A percentile compares a stretch with the other conserved stretches of the same genome.
Conservation (phyloP, 2,329 filamentous ascomycete species). For the Ambrosiella xylebori region DNA sequence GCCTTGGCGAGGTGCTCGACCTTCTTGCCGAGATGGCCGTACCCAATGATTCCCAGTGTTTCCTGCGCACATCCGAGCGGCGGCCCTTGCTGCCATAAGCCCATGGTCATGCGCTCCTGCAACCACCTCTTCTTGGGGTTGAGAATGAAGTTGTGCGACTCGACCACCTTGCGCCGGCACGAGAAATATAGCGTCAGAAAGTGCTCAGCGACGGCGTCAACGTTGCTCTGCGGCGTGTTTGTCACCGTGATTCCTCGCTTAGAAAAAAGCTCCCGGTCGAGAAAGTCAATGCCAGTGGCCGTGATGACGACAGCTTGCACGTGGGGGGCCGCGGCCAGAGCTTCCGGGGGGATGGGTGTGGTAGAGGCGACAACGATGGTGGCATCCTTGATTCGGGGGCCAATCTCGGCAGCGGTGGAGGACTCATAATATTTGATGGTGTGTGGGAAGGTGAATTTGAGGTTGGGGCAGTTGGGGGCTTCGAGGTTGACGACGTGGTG, state of each 20-base stretch:
- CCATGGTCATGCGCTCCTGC: slow-evolving; percentile 3
- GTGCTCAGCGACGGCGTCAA: slow-evolving; percentile 7
- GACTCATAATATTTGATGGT: slow-evolving; percentile 5
- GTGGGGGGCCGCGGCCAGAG: slow-evolving; percentile 1
- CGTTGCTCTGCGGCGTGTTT: slow-evolving; percentile 11
- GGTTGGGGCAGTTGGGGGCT: slow-evolving; percentile 3
- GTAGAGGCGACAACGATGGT: slow-evolving; percentile 11
- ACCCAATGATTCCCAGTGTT: slow-evolving; percentile 17
- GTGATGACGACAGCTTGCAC: slow-evolving; percentile 7
- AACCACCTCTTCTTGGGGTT: neutral
- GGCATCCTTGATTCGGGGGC: slow-evolving; percentile 7
- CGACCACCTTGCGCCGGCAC: slow-evolving; percentile 5
- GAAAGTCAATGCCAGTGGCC: slow-evolving; percentile 9
- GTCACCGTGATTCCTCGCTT: slow-evolving; percentile 7
- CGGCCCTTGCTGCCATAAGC: slow-evolving; percentile 11
- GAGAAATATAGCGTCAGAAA: slow-evolving; percentile 11
- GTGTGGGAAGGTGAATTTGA: slow-evolving; percentile 8
- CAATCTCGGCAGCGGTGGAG: slow-evolving; percentile 1
- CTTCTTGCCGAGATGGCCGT: slow-evolving; percentile 17
- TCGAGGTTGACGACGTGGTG: slow-evolving; percentile 10
- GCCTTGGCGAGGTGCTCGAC: slow-evolving; percentile 15
- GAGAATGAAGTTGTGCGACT: neutral
- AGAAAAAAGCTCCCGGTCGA: slow-evolving; percentile 8
- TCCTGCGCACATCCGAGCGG: slow-evolving; percentile 18
- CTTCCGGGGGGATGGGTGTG: slow-evolving; percentile 4